These are phyloP conservation scores for Leccinum brunneo-olivaceum DNA, from an alignment of 1,284 basidiomycete species.

Conservation along the genomic window DNA sequence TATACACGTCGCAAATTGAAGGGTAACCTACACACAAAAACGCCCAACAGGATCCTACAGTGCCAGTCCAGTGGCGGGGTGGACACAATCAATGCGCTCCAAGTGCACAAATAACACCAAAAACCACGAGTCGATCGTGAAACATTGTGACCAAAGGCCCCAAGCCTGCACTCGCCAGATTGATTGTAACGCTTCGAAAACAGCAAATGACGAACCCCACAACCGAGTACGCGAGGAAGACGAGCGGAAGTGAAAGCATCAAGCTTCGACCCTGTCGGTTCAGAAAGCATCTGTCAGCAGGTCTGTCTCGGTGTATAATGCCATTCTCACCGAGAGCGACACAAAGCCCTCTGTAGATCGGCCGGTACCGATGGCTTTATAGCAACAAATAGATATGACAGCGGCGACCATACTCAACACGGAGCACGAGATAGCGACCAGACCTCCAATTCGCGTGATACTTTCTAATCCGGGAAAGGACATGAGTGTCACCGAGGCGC, in stretches of 20 bases:
- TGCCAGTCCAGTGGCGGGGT: no score
- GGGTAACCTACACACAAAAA: no score
- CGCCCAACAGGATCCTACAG: no score
- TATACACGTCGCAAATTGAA: no score
- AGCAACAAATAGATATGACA: slow-evolving; percentile 58
- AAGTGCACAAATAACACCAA: no score
- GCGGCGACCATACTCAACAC: slow-evolving; percentile 61
- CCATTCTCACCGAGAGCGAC: slow-evolving; percentile 46
- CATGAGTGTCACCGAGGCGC: slow-evolving; percentile 71
- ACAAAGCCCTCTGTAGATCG: slow-evolving; percentile 49
- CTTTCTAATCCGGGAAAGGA: slow-evolving; percentile 64
- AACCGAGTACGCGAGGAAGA: slow-evolving; percentile 64
- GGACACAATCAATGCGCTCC: no score
- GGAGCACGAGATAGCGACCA: slow-evolving; percentile 61
- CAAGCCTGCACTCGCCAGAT: slow-evolving; percentile 29
- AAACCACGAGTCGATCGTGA: no score
- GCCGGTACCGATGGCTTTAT: slow-evolving; percentile 45
- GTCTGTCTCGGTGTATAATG: not conserved
- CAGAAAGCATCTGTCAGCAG: not conserved
- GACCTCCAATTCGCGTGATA: slow-evolving; percentile 52
- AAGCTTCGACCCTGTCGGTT: slow-evolving; percentile 48
- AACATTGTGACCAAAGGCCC: no score
- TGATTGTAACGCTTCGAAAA: slow-evolving; percentile 43
- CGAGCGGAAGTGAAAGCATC: slow-evolving; percentile 64
- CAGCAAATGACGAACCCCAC: slow-evolving; percentile 62